phyloP scores from a whole-genome alignment of 305 asterid species.

The Solanum chacoense region DNA sequence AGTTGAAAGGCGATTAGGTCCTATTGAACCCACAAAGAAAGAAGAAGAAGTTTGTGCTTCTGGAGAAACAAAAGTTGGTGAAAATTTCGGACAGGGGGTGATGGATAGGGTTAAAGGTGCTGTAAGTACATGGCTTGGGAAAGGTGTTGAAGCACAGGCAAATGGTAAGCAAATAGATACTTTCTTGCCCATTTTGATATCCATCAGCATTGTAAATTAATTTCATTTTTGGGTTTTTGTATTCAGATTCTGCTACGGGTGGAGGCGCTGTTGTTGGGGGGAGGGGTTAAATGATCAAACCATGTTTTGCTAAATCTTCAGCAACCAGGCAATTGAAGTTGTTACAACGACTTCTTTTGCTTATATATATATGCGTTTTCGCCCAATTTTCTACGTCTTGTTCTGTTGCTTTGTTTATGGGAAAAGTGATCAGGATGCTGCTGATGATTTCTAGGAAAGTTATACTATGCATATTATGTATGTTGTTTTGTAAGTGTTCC shows the following conservation, averaged over 20 bases:
- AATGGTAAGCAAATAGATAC: conserved; percentile 18
- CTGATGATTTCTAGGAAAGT: not conserved
- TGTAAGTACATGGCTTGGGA: conserved; percentile 50
- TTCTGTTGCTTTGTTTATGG: not conserved
- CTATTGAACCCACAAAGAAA: conserved; percentile 20
- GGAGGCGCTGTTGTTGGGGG: conserved; percentile 1
- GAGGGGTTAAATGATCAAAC: not conserved
- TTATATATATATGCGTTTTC: not conserved
- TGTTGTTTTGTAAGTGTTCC: not conserved
- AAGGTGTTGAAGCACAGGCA: conserved; percentile 25
- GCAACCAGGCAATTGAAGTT: not conserved
- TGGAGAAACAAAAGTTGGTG: conserved; percentile 7
- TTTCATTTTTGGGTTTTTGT: not conserved
- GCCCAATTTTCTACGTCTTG: not conserved
- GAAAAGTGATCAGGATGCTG: not conserved
- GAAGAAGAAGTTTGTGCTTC: conserved; percentile 28
- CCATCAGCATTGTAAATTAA: not conserved
- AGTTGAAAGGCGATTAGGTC: conserved; percentile 32
- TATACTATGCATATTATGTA: not conserved
- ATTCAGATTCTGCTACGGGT: not conserved
- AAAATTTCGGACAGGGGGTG: conserved; percentile 31
- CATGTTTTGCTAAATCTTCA: not conserved
- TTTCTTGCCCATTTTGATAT: not conserved
- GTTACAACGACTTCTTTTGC: not conserved
- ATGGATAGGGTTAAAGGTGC: conserved; percentile 45